Evolutionary conservation across 306 rosid genomes (phyloP).

Genomic region (Hippophae gyantsensis): DNA sequence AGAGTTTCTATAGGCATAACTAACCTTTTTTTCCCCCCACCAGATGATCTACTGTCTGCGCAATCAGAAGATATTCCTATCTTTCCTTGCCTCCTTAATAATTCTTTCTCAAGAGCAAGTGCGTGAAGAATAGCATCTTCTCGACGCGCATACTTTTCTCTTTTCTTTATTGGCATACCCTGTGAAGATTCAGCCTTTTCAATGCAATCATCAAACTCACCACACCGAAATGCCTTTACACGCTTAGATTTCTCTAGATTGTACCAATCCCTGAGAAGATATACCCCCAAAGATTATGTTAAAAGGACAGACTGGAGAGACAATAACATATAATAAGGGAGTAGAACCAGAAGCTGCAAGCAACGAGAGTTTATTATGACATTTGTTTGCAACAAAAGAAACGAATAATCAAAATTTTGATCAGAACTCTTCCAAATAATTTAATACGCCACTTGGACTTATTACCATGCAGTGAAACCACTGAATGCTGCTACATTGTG

Average conservation of each 20-base stretch:
- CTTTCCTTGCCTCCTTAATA: conserved; percentile 51
- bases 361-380: background rate
- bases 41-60: conserved; percentile 26
- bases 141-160: conserved; percentile 96
- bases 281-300: conserved; percentile 24
- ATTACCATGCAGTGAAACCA: no score
- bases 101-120: conserved; percentile 77
- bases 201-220: conserved; percentile 93
- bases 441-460: no score
- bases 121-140: conserved; percentile 98
- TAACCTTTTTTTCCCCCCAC: conserved; percentile 30
- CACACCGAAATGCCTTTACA: conserved; percentile 84
- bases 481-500: no score
- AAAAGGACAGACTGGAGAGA: background rate
- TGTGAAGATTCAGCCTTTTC: conserved; percentile 82
- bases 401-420: background rate
- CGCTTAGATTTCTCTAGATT: conserved; percentile 98
- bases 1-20: conserved; percentile 28
- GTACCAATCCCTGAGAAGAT: conserved; percentile 77
- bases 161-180: conserved; percentile 85
- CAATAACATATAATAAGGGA: background rate
- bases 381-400: background rate
- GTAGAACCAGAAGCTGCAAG: background rate
- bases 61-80: conserved; percentile 36
- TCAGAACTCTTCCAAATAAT: background rate